Conservation (phyloP, 2,329 filamentous ascomycete genomes). For the Ploettnerulaceae sp. region DNA sequence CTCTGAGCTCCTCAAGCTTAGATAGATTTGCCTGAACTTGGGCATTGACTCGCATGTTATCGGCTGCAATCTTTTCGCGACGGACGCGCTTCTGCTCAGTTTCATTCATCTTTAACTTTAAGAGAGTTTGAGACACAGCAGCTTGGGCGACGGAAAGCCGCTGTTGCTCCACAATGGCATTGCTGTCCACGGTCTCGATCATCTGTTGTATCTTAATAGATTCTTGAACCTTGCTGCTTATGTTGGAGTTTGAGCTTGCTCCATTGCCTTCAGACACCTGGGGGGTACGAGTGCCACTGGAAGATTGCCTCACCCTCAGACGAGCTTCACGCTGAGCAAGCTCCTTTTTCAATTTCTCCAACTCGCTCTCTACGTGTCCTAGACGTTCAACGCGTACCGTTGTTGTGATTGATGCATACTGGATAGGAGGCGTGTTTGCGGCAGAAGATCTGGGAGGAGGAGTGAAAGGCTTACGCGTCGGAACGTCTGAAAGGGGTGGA, state of each 20-base stretch:
- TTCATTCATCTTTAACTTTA: conserved; percentile 24
- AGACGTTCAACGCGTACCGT: conserved; percentile 37
- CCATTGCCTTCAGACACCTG: conserved; percentile 14
- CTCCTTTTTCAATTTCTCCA: conserved; percentile 51
- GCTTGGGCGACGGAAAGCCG: conserved; percentile 27
- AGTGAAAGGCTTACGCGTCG: conserved; percentile 27
- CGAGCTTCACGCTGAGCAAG: conserved; percentile 33
- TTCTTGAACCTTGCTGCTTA: conserved; percentile 24
- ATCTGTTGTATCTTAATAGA: conserved; percentile 29
- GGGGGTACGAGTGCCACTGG: conserved; percentile 30
- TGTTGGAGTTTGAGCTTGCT: conserved; percentile 6
- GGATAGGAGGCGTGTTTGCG: conserved; percentile 24
- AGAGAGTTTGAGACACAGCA: conserved; percentile 23
- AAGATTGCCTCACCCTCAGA: conserved; percentile 26
- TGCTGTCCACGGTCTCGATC: conserved; percentile 20
- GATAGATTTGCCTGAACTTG: conserved; percentile 29
- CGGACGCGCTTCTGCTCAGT: conserved; percentile 31
- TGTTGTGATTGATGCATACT: conserved; percentile 16
- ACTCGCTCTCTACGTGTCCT: conserved; percentile 50
- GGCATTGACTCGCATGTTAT: conserved; percentile 33
- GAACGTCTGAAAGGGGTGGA: conserved; percentile 41
- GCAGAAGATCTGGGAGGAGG: conserved; percentile 24
- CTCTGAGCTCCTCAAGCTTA: conserved; percentile 30
- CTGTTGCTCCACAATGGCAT: conserved; percentile 23
- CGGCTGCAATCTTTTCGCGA: conserved; percentile 31